Evolutionary conservation across 148 eudicot species (phyloP), one percentile per base, ranked within the genome.

Genomic region (Persicaria tinctoria): DNA sequence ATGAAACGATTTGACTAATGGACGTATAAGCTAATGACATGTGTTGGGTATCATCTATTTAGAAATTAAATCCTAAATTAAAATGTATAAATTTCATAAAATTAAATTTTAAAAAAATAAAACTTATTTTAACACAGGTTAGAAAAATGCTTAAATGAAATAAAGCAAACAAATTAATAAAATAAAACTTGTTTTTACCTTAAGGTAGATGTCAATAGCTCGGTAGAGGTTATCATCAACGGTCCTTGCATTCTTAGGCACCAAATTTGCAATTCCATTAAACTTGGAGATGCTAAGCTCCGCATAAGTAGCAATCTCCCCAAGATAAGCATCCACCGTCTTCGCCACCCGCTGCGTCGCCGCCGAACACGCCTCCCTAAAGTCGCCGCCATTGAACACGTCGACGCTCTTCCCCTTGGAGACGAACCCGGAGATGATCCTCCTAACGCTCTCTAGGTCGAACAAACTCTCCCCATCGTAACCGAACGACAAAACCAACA

Each of bases 201-300:
- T 95, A 62, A 92, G 79, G 79, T 87, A 95, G 80, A 95, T 92
- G 80, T 95, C 99, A 54, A 95, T 85, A 7, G 97, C 99, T 27
- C 94, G 81, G 73, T 95, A 92, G 51, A 92, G 91, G 77, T 95
- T 96, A 82, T 95, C 99, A 49, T 95, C 96, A 11, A 79, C 84
- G 78, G 89, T 85, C 70, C 99, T 81, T 11, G 94, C 92, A 10
- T 76, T 80, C 75, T 95, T 95, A 0, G 97, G 99, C 41, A 89
- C 92, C 78, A 95, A 82, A 79, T 86, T 92, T 11, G 97, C 97
- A 60, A 95, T 89, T 32, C 94, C 99, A 77, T 95, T 95, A 56
- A 90, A 92, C 83, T 90, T 92, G 5, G 94, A 90, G 16, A 96
- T 92, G 68, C 87, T 89, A 27, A 96, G 88, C 3, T 87, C 97